Conservation (phyloP, 169 alveolate genomes). For the Plasmodium coatneyi region DNA sequence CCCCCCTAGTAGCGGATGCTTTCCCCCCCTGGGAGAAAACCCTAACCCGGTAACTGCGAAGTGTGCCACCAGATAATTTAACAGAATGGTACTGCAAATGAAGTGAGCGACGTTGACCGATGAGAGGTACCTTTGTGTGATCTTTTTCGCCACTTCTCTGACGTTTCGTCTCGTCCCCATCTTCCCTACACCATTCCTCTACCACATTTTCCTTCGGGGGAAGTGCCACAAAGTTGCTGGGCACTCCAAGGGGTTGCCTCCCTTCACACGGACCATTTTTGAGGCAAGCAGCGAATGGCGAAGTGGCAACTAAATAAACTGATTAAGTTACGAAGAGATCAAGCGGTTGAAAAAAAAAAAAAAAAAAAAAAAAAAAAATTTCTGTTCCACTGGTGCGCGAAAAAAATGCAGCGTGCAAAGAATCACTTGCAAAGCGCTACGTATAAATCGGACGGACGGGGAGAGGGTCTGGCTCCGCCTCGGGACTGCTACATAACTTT, state of each 20-base stretch:
- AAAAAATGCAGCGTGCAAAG: not conserved
- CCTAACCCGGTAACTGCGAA: not conserved
- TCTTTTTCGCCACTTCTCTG: not conserved
- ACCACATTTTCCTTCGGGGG: not conserved
- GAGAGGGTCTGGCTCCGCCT: not conserved
- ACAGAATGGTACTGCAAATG: conserved; percentile 8
- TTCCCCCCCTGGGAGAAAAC: not conserved
- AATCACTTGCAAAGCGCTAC: not conserved
- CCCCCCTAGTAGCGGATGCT: not conserved
- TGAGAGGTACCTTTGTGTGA: not conserved
- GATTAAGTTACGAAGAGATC: too few species aligned
- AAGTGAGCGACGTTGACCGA: conserved; percentile 3
- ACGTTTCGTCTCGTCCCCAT: not conserved
- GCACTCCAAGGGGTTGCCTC: too few species aligned
- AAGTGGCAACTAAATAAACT: too few species aligned
- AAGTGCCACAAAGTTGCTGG: not conserved
- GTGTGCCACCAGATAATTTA: conserved; percentile 17
- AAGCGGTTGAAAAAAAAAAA: not conserved
- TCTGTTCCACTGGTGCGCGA: not conserved
- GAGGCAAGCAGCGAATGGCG: too few species aligned
- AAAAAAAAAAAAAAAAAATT: too few species aligned
- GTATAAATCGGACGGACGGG: too few species aligned
- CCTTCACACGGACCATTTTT: too few species aligned
- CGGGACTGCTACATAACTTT: conserved; percentile 10
- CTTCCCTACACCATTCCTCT: not conserved